Base-by-base conservation (phyloP, 202 grass and related monocot genomes). In the Schoenoplectus tabernaemontani region DNA sequence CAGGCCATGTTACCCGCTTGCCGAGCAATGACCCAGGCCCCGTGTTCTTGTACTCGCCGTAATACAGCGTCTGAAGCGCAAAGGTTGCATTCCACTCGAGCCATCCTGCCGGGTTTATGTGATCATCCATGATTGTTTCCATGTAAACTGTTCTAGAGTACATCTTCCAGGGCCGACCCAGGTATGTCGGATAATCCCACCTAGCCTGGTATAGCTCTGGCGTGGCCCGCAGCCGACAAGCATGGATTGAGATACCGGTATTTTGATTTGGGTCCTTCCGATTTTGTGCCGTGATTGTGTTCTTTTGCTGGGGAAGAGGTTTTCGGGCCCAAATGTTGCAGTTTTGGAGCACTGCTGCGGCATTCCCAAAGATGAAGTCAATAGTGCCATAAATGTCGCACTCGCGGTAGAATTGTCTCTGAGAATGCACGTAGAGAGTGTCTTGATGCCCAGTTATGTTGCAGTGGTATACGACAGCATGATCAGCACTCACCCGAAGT, bases 281-380 rank as follows among this genome's bases (percentile, higher is more conserved):
- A 3, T 63, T 85, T 79, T 90, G 87, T 51, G 90, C 85, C 0
- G 90, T 93, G 9, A 84, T 82, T 6, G 87, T 89, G 85, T 93
- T 93, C 64, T 90, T 84, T 82, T 93, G 91, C 64, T 10, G 19
- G 0, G 64, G 63, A 75, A 90, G n/a, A 54, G 87, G 91, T 8
- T 71, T 71, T 32, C 87, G 81, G 46, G 86, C 80, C 89, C 89
- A 88, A 8, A 91, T 63, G 76, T 58, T 91, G 89, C 89, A 91
- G 69, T 91, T 91, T 81, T 91, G 89, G 19, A 91, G 83, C 68
- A 91, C 89, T 36, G 88, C 86, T 3, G 83, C 86, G 0, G 89
- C 86, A 78, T 91, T 91, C 53, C 89, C 89, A 78, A 91, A 91
- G 79, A 91, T 75, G 83, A 91, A 85, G 80, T 88, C 89, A 9